A percentile compares a stretch with the other conserved stretches of the same genome.
Conservation (phyloP, 179 eudicot species). For the Corrigiola litoralis region DNA sequence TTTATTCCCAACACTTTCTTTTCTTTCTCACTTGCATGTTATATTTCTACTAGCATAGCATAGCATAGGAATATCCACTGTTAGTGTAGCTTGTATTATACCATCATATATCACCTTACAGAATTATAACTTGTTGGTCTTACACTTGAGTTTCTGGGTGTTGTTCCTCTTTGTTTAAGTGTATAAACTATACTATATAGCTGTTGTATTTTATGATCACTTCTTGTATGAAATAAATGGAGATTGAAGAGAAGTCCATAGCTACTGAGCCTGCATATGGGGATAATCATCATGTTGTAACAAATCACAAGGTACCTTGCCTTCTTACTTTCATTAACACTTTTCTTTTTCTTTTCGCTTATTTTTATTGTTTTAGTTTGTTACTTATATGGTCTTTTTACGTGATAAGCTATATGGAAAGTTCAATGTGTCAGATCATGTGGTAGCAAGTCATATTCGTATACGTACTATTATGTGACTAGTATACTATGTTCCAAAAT, state of each 20-base stretch:
- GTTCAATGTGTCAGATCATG: not conserved
- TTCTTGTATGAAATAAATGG: constrained; percentile 9
- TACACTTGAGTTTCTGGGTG: not conserved
- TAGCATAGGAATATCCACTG: too few species aligned
- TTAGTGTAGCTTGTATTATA: not conserved
- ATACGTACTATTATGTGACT: not conserved
- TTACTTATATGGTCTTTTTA: too few species aligned
- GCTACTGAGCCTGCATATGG: not conserved
- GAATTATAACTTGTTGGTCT: not conserved
- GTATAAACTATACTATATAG: not conserved
- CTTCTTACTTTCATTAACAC: not conserved
- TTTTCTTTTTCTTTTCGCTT: not conserved
- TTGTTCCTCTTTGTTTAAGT: not conserved
- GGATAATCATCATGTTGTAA: constrained; percentile 11
- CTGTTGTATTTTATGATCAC: not conserved
- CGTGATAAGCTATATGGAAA: not conserved
- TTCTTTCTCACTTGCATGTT: not conserved
- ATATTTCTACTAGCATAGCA: too few species aligned
- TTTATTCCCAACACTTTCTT: not conserved
- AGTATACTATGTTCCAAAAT: not conserved
- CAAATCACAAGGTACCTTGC: constrained; percentile 19
- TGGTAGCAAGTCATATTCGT: not conserved
- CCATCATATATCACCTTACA: not conserved
- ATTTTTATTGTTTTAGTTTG: not conserved
- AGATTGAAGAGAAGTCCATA: constrained; percentile 24